phyloP scores from a whole-genome alignment of 495 filamentous ascomycete species.

The Pseudoneurospora amorphoporcata region DNA sequence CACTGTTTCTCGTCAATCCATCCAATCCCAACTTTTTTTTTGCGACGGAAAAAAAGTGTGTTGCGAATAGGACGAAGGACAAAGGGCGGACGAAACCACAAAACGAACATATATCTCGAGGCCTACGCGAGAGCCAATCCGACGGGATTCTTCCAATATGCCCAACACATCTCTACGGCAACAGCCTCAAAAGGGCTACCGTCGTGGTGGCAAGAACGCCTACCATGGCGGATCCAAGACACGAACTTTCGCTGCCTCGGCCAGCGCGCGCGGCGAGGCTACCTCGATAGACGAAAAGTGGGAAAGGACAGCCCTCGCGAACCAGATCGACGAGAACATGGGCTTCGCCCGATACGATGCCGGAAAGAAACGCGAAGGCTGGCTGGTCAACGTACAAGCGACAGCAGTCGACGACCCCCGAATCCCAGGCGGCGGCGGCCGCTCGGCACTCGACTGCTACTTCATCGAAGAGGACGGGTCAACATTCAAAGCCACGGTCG shows the following conservation, averaged over 20 bases:
- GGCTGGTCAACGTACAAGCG: slow-evolving; percentile 91
- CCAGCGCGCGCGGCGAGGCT: slow-evolving; percentile 64
- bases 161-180: slow-evolving; percentile 38
- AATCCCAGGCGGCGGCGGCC: slow-evolving; percentile 59
- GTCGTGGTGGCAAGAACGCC: slow-evolving; percentile 41
- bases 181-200: slow-evolving; percentile 41
- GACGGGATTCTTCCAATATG: slow-evolving; percentile 16
- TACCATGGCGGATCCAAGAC: slow-evolving; percentile 38
- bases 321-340: slow-evolving; percentile 88
- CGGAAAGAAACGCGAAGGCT: slow-evolving; percentile 75
- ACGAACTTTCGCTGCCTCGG: slow-evolving; percentile 68
- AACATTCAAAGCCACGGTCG: slow-evolving; percentile 92
- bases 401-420: slow-evolving; percentile 81
- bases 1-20: not conserved
- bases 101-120: not conserved
- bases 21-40: not conserved
- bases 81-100: not conserved
- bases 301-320: slow-evolving; percentile 71
- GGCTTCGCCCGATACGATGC: slow-evolving; percentile 89
- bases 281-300: slow-evolving; percentile 78
- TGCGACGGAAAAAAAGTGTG: not conserved
- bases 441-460: slow-evolving; percentile 91
- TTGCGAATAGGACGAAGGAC: not conserved
- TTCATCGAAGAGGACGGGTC: slow-evolving; percentile 89
- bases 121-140: not conserved